Base-by-base conservation (phyloP, 2,329 filamentous ascomycete species). In the Rhexocercosporidium sp. region DNA sequence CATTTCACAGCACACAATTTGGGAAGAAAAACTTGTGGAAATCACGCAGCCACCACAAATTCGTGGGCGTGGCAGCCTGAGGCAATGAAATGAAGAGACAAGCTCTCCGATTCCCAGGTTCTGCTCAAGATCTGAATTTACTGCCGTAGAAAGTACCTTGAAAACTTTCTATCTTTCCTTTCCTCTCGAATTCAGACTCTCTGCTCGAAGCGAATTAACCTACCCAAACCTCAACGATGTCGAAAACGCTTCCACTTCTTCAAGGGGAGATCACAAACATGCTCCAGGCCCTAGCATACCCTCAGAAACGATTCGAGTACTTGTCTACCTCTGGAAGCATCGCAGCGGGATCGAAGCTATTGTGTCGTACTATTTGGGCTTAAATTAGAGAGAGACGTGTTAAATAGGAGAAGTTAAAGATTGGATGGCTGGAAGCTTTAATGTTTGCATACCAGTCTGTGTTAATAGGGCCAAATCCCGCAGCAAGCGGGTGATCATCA, bases 371-470 rank as follows among this genome's bases (percentile, higher is more conserved):
- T 76, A 78, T 71, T 69, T 79, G 2, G 61, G 68, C 18, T 65
- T 78, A 12, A 59, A 20, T 34, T 27, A 20, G 11, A 57, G 18
- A 6, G 71, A 69, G 51, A 62, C 39, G 9, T 75, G 73, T 61
- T 66, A 63, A 56, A 22, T 75, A 6, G 66, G 69, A 67, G 68
- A 73, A 66, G 71, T 73, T 27, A 64, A 69, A 25, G 69, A 76
- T 41, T 78, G 79, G 78, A 71, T 76, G 39, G 63, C 71, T 46
- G 78, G 78, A 8, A 75, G 72, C 65, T 80, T 79, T 66, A 81
- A 81, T 66, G 72, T 78, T 53, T 80, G 76, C 64, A 71, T 80
- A 37, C 76, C 76, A 12, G 60, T 79, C 39, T 59, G 60, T 22
- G 60, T 74, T 61, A 53, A 71, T 31, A 65, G 67, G 71, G 20